Evolutionary conservation across 2,329 filamentous ascomycete genomes (phyloP).

Genomic region (Phialophora expanda): DNA sequence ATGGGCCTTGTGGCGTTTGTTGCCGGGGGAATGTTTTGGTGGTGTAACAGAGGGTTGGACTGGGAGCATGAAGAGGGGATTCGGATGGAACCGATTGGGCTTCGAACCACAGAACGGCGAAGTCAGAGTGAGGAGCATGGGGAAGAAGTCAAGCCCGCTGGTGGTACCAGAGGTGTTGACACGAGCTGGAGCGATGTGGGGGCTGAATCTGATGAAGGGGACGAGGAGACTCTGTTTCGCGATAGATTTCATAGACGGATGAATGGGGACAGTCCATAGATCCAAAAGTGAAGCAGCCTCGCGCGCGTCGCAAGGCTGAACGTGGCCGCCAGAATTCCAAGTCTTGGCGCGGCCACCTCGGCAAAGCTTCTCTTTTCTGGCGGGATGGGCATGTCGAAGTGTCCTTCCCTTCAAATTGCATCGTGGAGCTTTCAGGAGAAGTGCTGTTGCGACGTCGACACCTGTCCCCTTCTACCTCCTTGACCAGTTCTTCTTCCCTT

Average conservation of each 20-base stretch:
- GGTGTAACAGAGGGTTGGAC: conserved; percentile 68
- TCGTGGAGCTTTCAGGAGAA: conserved; percentile 23
- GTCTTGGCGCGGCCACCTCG: neutral
- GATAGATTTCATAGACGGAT: neutral
- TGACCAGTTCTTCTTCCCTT: neutral
- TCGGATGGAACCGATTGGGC: conserved; percentile 21
- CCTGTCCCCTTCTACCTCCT: conserved; percentile 13
- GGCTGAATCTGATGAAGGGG: neutral
- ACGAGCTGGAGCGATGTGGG: conserved; percentile 13
- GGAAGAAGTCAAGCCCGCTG: neutral
- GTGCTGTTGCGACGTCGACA: conserved; percentile 13
- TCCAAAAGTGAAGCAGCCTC: neutral
- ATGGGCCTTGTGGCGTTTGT: conserved; percentile 67
- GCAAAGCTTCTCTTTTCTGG: conserved; percentile 11
- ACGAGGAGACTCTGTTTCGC: conserved; percentile 5
- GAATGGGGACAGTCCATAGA: neutral
- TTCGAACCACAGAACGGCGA: neutral
- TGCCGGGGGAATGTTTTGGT: conserved; percentile 70
- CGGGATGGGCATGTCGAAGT: conserved; percentile 14
- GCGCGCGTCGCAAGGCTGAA: neutral
- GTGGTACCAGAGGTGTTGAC: neutral
- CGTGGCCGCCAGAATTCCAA: too few species aligned
- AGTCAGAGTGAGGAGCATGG: neutral
- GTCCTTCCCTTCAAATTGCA: conserved; percentile 18
- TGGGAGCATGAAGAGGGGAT: conserved; percentile 71